These are phyloP conservation scores for Osmanthus fragrans DNA, from an alignment of 257 asterid species.

Conservation along the genomic window DNA sequence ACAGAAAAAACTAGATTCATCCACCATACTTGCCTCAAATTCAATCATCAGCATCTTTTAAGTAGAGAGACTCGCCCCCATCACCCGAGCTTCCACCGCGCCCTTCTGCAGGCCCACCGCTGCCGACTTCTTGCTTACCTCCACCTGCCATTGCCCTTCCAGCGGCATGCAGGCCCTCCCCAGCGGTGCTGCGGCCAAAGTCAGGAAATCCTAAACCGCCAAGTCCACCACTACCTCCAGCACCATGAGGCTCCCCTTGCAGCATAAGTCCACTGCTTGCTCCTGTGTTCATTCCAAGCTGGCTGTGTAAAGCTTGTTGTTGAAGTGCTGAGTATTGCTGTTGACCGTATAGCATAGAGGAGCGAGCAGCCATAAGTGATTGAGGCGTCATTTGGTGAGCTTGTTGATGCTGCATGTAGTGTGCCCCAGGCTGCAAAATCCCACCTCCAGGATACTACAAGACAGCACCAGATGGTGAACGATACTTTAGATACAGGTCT, in stretches of 20 bases:
- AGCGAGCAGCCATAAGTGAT: conserved; percentile 78
- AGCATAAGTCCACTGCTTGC: conserved; percentile 66
- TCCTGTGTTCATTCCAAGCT: conserved; percentile 67
- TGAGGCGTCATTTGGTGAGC: conserved; percentile 77
- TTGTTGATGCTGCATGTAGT: conserved; percentile 73
- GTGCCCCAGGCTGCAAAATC: conserved; percentile 66
- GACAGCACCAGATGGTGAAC: neutral
- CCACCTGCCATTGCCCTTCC: conserved; percentile 45
- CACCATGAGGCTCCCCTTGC: conserved; percentile 67
- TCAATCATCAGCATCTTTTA: conserved; percentile 62
- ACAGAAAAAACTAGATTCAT: neutral
- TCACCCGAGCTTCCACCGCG: conserved; percentile 50
- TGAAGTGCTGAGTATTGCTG: conserved; percentile 75
- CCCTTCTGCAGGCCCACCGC: conserved; percentile 42
- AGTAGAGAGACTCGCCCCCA: conserved; percentile 69
- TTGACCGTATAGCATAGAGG: conserved; percentile 75
- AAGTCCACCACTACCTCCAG: conserved; percentile 31
- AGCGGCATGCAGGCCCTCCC: conserved; percentile 22
- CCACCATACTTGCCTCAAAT: conserved; percentile 31
- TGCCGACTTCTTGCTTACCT: conserved; percentile 66
- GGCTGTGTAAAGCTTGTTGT: conserved; percentile 71
- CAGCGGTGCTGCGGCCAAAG: conserved; percentile 37
- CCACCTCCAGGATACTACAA: conserved; percentile 60
- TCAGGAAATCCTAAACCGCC: conserved; percentile 58
- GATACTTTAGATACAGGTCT: neutral